Evolutionary conservation across 306 rosid genomes (phyloP).

Genomic region (Acacia melanoxylon): DNA sequence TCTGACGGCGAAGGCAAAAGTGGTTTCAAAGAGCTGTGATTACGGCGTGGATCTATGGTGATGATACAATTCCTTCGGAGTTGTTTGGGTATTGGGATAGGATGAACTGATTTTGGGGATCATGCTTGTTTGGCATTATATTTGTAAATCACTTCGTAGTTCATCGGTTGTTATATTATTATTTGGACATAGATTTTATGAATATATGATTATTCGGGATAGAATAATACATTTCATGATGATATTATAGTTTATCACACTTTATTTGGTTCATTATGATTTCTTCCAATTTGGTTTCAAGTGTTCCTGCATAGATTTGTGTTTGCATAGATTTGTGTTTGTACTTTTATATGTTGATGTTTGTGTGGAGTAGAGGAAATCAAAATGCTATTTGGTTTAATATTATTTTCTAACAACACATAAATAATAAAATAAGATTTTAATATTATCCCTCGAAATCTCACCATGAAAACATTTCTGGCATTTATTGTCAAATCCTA

Average conservation of each 20-base stretch:
- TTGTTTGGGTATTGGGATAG: slow-evolving; percentile 3
- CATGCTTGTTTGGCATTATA: slow-evolving; percentile 2
- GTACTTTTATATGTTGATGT: not conserved
- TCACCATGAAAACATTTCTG: not conserved
- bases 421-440: not conserved
- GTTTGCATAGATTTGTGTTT: not conserved
- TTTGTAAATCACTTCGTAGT: not conserved
- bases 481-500: not conserved
- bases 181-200: not conserved
- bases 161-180: not conserved
- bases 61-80: not conserved
- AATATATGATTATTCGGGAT: not conserved
- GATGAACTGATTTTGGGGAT: not conserved
- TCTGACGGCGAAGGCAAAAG: slow-evolving; percentile 52
- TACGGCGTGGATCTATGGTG: slow-evolving; percentile 40
- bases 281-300: not conserved
- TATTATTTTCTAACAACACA: too few relatives aligned
- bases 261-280: not conserved
- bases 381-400: not conserved
- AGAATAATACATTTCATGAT: slow-evolving; percentile 14
- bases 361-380: not conserved
- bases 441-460: not conserved
- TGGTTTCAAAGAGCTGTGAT: slow-evolving; percentile 47
- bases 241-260: not conserved
- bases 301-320: not conserved